Conservation (phyloP, 2,329 filamentous ascomycete genomes). For the Phialophora tarda region DNA sequence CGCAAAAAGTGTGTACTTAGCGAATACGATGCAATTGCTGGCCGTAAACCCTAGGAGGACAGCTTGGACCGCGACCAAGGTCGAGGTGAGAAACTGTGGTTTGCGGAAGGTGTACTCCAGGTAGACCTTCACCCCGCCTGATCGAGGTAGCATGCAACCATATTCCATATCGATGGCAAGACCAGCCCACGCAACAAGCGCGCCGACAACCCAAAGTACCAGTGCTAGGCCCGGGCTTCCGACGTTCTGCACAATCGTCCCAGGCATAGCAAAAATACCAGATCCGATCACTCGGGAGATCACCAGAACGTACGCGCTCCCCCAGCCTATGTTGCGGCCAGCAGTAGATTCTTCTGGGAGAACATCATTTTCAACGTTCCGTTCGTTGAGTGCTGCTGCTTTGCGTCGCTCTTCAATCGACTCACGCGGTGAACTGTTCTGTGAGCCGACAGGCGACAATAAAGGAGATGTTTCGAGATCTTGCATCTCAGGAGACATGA, state of each 20-base stretch:
- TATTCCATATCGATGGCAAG: conserved; percentile 69
- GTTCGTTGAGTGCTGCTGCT: conserved; percentile 45
- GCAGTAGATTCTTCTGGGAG: conserved; percentile 64
- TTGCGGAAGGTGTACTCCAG: conserved; percentile 70
- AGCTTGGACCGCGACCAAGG: conserved; percentile 67
- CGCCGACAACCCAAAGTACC: conserved; percentile 67
- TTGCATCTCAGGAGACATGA: conserved; percentile 21
- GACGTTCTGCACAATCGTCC: conserved; percentile 67
- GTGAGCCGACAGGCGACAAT: conserved; percentile 19
- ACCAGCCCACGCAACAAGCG: conserved; percentile 65
- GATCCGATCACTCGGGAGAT: conserved; percentile 72
- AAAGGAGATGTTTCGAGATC: conserved; percentile 34
- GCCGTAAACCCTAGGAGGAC: conserved; percentile 68
- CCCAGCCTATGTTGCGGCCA: conserved; percentile 67
- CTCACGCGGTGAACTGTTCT: conserved; percentile 8
- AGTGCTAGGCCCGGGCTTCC: conserved; percentile 70
- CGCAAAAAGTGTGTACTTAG: conserved; percentile 68
- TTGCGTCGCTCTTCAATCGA: conserved; percentile 7
- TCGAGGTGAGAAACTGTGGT: conserved; percentile 68
- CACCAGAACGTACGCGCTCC: conserved; percentile 69
- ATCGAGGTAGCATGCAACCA: conserved; percentile 72
- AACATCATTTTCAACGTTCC: conserved; percentile 68
- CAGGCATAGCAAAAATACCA: conserved; percentile 75
- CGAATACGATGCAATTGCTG: conserved; percentile 73
- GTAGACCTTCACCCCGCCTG: conserved; percentile 72